phyloP scores from a whole-genome alignment of 164 flowering plant species.

The Vitis rupestris region DNA sequence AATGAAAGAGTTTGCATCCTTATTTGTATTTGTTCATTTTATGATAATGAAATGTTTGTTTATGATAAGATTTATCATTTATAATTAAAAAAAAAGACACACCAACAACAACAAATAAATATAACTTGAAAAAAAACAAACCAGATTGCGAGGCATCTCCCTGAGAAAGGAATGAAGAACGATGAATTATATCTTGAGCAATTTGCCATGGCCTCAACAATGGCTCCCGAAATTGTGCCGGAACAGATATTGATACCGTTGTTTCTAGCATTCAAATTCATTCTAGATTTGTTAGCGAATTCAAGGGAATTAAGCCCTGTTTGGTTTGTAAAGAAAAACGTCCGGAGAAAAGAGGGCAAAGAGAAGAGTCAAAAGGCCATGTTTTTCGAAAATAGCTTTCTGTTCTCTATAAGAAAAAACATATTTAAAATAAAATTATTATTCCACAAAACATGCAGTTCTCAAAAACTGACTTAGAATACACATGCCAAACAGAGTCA shows the following conservation, averaged over 20 bases:
- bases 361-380: too few species aligned
- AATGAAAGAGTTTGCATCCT: too few species aligned
- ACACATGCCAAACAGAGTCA: background rate
- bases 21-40: too few species aligned
- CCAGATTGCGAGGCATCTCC: slow-evolving; percentile 19
- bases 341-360: too few species aligned
- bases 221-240: slow-evolving; percentile 17
- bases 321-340: too few species aligned
- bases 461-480: background rate
- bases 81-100: background rate
- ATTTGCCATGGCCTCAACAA: slow-evolving; percentile 17
- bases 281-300: background rate
- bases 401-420: too few species aligned
- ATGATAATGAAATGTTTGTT: too few species aligned
- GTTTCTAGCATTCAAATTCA: slow-evolving; percentile 12
- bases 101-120: background rate
- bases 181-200: slow-evolving; percentile 2
- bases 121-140: slow-evolving; percentile 4
- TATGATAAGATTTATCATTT: too few species aligned
- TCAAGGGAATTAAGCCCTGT: background rate
- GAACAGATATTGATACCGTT: slow-evolving; percentile 18
- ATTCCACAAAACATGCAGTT: background rate
- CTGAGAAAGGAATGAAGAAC: slow-evolving; percentile 8
- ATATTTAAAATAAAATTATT: too few species aligned
- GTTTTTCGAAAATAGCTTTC: too few species aligned